Percentiles rank a stretch among this genome's conserved stretches.
These are phyloP conservation scores for Ramaria rubella DNA, from an alignment of 768 basidiomycete species.

Conservation along the genomic window DNA sequence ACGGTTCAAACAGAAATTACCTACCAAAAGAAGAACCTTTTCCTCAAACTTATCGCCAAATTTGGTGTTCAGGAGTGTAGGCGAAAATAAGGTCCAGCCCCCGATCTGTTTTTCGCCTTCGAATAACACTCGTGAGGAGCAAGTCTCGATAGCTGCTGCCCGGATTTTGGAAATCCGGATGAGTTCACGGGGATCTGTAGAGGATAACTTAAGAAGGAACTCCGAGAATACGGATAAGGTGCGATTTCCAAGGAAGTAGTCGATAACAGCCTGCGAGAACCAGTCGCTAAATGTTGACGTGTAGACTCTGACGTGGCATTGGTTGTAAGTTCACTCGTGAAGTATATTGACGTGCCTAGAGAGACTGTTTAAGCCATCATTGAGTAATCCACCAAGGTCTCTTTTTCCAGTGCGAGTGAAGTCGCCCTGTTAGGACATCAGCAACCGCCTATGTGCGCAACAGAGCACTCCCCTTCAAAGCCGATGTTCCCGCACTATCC, in stretches of 20 bases:
- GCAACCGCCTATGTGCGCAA: too few relatives aligned
- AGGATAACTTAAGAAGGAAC: constrained; percentile 81
- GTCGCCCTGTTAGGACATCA: too few relatives aligned
- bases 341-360: constrained; percentile 44
- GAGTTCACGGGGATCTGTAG: constrained; percentile 87
- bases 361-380: constrained; percentile 93
- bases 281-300: constrained; percentile 90
- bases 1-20: constrained; percentile 24
- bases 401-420: constrained; percentile 96
- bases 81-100: constrained; percentile 92
- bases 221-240: constrained; percentile 87
- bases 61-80: constrained; percentile 65
- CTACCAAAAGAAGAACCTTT: constrained; percentile 82
- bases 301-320: constrained; percentile 54
- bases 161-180: constrained; percentile 85
- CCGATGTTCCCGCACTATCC: constrained; percentile 88
- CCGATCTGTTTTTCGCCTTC: constrained; percentile 73
- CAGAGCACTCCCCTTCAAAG: too few relatives aligned
- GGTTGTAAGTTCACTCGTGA: background rate
- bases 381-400: constrained; percentile 83
- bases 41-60: constrained; percentile 84
- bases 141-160: constrained; percentile 85
- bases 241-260: constrained; percentile 85
- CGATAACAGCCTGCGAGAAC: constrained; percentile 95
- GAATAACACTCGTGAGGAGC: constrained; percentile 64